Evolutionary conservation across 305 asterid species (phyloP), one percentile per base, ranked within the genome.

Genomic region (Fraxinus velutina): DNA sequence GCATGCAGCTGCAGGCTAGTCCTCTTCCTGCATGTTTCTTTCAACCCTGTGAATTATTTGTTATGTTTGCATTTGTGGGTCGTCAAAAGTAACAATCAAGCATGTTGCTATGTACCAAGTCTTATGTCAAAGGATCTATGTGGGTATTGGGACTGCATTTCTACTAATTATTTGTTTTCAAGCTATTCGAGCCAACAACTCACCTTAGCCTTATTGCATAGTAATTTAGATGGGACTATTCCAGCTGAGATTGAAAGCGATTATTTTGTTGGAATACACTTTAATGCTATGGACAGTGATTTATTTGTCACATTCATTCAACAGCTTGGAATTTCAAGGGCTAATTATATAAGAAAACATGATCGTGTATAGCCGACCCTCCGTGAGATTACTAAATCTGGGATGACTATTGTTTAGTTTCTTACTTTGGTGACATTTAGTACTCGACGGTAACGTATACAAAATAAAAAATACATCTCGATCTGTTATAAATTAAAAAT

Each of bases 231-330:
- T 82, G 87, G 89, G 89, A 85, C 86, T 84, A 44, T 75, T 86
- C 91, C 94, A 89, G 93, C 91, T 76, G 42, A 27, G 86, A 84
- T 72, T 89, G 94, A 89, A 81, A 87, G 88, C 79, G 88, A 87
- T 84, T 9, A 78, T 62, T 79, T 82, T 73, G 85, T 66, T 75
- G 60, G 82, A 44, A 44, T 34, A 68, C 85, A 79, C 73, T 82
- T 71, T 8, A 78, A 86, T 85, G 71, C 82, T 34, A 5, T 74
- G 37, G 21, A 34, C 17, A 44, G 37, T 47, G 64, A 68, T 19
- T 33, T 62, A 39, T 78, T 77, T 72, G 33, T 33, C 73, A 9
- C 36, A 44, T 57, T 77, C 52, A n/a, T 77, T 33, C 80, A 32
- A 77, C 74, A 68, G 19, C 73, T 57, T 32, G 42, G 42, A 47